Percentiles rank a stretch among this genome's conserved stretches.
These are phyloP conservation scores for thale cress (Arabidopsis thaliana) DNA, from an alignment of 345 rosid species.

Conservation along the genomic window DNA sequence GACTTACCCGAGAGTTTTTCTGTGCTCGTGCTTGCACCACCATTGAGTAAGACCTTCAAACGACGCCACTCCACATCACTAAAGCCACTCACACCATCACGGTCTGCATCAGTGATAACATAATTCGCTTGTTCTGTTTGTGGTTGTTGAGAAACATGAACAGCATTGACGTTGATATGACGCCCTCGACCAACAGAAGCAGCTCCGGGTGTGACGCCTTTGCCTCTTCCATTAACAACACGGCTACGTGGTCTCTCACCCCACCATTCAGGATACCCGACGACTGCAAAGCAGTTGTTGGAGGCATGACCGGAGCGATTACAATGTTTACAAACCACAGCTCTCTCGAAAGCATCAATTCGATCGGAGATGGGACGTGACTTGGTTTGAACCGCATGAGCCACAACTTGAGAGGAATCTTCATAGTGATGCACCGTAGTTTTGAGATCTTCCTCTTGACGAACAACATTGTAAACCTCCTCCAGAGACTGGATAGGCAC, in stretches of 20 bases:
- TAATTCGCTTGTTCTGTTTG: not conserved
- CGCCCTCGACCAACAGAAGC: not conserved
- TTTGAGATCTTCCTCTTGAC: not conserved
- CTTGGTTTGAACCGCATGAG: not conserved
- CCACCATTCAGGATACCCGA: not conserved
- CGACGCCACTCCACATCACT: rapidly evolving
- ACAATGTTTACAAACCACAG: not conserved
- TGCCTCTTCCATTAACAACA: too few relatives aligned
- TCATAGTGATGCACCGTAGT: not conserved
- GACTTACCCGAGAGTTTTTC: not conserved
- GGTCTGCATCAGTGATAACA: not conserved
- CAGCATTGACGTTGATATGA: not conserved
- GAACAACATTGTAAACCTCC: not conserved
- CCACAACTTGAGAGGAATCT: rapidly evolving
- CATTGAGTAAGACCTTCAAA: not conserved
- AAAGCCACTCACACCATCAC: not conserved
- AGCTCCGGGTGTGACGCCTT: not conserved
- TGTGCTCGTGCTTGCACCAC: not conserved
- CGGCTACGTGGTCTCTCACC: not conserved
- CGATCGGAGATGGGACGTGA: too few relatives aligned
- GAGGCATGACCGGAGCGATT: not conserved
- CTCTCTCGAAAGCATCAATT: too few relatives aligned
- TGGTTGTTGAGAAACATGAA: not conserved
- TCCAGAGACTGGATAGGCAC: too few relatives aligned
- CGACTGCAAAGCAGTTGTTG: rapidly evolving